Base-by-base conservation (phyloP, 2,329 filamentous ascomycete genomes). In the Curvularia lunata region DNA sequence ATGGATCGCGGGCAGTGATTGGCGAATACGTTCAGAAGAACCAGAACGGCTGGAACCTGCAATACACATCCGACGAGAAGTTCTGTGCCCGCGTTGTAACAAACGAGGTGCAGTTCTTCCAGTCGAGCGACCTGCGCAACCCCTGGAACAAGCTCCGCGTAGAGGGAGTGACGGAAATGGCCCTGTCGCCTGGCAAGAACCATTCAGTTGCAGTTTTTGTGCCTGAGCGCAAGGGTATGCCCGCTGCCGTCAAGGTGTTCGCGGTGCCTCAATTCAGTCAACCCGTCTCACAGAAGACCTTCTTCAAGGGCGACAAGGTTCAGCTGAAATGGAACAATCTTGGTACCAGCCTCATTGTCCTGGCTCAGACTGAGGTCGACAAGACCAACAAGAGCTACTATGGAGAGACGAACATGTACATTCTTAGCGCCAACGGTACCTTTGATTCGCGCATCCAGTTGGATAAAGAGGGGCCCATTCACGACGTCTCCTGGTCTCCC, bases 301-400 rank as follows among this genome's bases (percentile, higher is more conserved):
- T 99, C 76, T 99, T 92, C 87, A 99, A 99, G 83, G 93, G 93
- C 63, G 95, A 99, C 83, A 98, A 98, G 83, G 94, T 99, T 47
- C 92, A 97, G 79, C 83, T 99, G 74, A 97, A 97, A 82, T 99
- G 95, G 95, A 99, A 99, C 80, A 86, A 89, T 66, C 84, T 92
- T 61, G 95, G 95, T 52, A 97, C 93, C 37, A 94, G 89, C 75
- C 80, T 98, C 75, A 90, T 99, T 72, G 94, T 98, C 66, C 86
- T 99, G 71, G 94, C 95, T 54, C 93, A 98, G 82, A 99, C 95
- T 30, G 95, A 99, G 63, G 95, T 98, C 52, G 95, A 99, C 80
- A 96, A 95, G 82, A 92, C 92, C 57, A 96, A 96, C 79, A 98
- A 98, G 87, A 97, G 92, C 80, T 99, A 99, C 82, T 99, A 99